Evolutionary conservation across 2,329 filamentous ascomycete species (phyloP).

Genomic region (Pseudogymnoascus sp.): DNA sequence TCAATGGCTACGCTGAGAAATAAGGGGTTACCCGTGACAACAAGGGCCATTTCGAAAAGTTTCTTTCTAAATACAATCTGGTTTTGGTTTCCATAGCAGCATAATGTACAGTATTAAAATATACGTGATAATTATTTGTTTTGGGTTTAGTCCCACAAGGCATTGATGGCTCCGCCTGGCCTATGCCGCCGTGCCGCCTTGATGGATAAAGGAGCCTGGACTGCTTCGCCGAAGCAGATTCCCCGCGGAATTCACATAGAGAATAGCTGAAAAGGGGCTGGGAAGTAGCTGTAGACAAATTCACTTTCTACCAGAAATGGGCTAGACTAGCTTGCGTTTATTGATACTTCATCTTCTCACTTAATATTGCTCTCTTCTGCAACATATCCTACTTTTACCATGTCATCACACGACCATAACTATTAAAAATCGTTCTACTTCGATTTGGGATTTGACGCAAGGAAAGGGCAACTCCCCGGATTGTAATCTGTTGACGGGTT

Average conservation of each 20-base stretch:
- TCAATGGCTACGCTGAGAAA: neutral
- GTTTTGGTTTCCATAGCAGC: neutral
- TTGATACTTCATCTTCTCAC: neutral
- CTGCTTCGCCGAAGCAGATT: neutral
- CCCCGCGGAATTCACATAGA: neutral
- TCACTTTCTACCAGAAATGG: neutral
- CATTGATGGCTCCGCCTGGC: neutral
- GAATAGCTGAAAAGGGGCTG: neutral
- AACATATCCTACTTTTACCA: neutral
- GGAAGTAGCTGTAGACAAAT: neutral
- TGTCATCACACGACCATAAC: neutral
- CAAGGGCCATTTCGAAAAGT: neutral
- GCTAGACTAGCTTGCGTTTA: neutral
- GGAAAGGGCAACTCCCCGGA: neutral
- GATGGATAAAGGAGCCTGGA: neutral
- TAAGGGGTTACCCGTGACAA: neutral
- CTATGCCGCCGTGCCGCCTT: neutral
- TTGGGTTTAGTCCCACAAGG: neutral
- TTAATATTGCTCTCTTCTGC: neutral
- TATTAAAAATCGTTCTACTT: neutral
- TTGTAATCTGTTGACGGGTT: constrained; percentile 14
- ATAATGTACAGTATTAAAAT: neutral
- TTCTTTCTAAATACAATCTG: neutral
- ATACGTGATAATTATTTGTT: neutral
- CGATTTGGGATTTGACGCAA: neutral